Percentiles rank a stretch among this genome's conserved stretches.
phyloP scores from a whole-genome alignment of 2,329 filamentous ascomycete species.

The Tolypocladium paradoxum region DNA sequence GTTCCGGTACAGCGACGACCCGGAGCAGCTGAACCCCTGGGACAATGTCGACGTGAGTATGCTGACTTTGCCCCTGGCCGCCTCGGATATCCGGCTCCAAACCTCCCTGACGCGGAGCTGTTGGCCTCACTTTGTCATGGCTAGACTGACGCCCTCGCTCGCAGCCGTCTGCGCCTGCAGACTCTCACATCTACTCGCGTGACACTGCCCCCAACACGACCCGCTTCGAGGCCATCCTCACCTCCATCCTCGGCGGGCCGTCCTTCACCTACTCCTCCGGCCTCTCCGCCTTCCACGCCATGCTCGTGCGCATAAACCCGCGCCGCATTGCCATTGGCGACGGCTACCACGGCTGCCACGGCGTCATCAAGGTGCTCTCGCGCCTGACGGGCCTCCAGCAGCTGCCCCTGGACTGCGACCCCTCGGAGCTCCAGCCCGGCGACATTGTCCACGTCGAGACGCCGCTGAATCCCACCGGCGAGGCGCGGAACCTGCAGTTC shows the following conservation, averaged over 20 bases:
- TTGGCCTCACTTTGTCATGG: neutral
- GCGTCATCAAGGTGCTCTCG: slow-evolving; percentile 61
- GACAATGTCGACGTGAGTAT: slow-evolving; percentile 45
- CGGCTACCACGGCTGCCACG: slow-evolving; percentile 92
- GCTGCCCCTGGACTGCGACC: slow-evolving; percentile 58
- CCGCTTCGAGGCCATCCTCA: slow-evolving; percentile 75
- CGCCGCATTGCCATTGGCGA: slow-evolving; percentile 69
- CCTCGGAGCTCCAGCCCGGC: slow-evolving; percentile 57
- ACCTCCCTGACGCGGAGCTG: too few relatives aligned
- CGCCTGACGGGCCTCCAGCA: slow-evolving; percentile 67
- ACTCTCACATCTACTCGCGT: slow-evolving; percentile 77
- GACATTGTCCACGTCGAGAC: slow-evolving; percentile 91
- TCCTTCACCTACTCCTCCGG: slow-evolving; percentile 74
- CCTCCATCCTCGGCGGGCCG: slow-evolving; percentile 58
- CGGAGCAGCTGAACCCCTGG: slow-evolving; percentile 46
- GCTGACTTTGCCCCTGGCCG: neutral
- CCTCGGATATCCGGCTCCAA: neutral
- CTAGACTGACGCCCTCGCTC: neutral
- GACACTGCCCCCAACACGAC: slow-evolving; percentile 67
- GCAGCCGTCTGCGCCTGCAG: slow-evolving; percentile 38
- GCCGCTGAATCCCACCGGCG: slow-evolving; percentile 82
- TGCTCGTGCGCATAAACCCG: slow-evolving; percentile 77
- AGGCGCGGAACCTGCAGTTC: slow-evolving; percentile 59
- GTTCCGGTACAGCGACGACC: slow-evolving; percentile 69
- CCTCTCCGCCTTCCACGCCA: slow-evolving; percentile 77